Evolutionary conservation across 768 basidiomycete species (phyloP).

Genomic region (Trametes maxima): DNA sequence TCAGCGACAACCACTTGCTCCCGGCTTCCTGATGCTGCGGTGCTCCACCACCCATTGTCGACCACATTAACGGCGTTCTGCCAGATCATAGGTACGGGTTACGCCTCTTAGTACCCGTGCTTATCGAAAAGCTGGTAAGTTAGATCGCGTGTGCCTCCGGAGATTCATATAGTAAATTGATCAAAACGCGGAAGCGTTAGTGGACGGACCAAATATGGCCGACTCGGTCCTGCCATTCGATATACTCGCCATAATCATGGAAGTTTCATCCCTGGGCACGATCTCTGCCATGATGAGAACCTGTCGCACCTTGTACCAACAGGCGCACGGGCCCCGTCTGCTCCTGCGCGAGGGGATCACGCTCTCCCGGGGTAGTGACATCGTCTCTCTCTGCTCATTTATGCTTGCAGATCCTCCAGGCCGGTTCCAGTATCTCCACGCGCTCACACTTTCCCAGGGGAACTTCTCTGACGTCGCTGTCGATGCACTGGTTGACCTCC

Average conservation of each 20-base stretch:
- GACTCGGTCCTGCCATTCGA: conserved; percentile 5
- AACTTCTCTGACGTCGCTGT: neutral
- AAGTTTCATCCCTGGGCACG: neutral
- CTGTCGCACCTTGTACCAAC: conserved; percentile 3
- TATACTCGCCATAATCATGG: conserved; percentile 8
- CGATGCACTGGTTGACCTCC: neutral
- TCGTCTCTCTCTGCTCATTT: conserved; percentile 9
- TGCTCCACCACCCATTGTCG: too few relatives aligned
- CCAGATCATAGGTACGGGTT: too few relatives aligned
- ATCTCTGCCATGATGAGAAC: conserved; percentile 8
- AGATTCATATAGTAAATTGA: neutral
- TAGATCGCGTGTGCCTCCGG: too few relatives aligned
- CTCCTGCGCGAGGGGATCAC: conserved; percentile 3
- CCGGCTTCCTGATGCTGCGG: too few relatives aligned
- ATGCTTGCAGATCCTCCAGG: neutral
- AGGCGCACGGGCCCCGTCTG: neutral
- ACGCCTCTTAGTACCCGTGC: too few relatives aligned
- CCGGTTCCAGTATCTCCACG: conserved; percentile 4
- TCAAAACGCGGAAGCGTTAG: neutral
- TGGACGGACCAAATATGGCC: neutral
- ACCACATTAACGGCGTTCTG: too few relatives aligned
- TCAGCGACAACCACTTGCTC: too few relatives aligned
- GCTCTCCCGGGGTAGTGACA: neutral
- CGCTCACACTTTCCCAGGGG: conserved; percentile 3
- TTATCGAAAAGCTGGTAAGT: too few relatives aligned